These are phyloP conservation scores for Multifurca ochricompacta DNA, from an alignment of 768 basidiomycete genomes.

Conservation along the genomic window DNA sequence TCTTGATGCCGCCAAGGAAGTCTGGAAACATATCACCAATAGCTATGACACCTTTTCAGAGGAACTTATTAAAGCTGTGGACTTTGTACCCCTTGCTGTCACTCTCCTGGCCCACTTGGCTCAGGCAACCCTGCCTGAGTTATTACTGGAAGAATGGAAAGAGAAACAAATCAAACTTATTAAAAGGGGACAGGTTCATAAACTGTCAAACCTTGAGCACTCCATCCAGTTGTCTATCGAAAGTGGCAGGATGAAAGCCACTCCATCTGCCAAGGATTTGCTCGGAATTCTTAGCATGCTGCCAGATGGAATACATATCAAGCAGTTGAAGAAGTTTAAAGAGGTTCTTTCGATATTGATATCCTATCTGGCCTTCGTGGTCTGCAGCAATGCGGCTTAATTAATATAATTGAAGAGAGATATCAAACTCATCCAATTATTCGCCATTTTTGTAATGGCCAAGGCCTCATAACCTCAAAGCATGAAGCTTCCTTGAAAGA, in stretches of 20 bases:
- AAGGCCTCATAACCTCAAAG: neutral
- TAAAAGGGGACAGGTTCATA: too few relatives aligned
- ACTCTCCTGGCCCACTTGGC: neutral
- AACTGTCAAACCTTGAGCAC: too few relatives aligned
- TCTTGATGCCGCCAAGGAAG: neutral
- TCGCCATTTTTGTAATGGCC: neutral
- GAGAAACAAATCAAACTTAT: neutral
- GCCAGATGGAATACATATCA: too few relatives aligned
- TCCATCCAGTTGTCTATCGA: too few relatives aligned
- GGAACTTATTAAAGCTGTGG: neutral
- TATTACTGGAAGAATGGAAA: slow-evolving; percentile 1
- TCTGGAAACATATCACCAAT: neutral
- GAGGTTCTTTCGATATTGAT: neutral
- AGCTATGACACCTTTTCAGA: neutral
- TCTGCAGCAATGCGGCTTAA: neutral
- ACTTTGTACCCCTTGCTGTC: slow-evolving; percentile 6
- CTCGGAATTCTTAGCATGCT: neutral
- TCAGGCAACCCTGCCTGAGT: neutral
- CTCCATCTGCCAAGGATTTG: neutral
- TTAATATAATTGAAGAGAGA: too few relatives aligned
- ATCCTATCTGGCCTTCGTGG: neutral
- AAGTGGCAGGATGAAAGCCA: neutral
- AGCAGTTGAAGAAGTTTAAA: neutral
- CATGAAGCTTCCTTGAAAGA: too few relatives aligned
- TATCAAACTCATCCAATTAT: too few relatives aligned